Evolutionary conservation across 768 basidiomycete species (phyloP).

Genomic region (Rhodotorula graminis): DNA sequence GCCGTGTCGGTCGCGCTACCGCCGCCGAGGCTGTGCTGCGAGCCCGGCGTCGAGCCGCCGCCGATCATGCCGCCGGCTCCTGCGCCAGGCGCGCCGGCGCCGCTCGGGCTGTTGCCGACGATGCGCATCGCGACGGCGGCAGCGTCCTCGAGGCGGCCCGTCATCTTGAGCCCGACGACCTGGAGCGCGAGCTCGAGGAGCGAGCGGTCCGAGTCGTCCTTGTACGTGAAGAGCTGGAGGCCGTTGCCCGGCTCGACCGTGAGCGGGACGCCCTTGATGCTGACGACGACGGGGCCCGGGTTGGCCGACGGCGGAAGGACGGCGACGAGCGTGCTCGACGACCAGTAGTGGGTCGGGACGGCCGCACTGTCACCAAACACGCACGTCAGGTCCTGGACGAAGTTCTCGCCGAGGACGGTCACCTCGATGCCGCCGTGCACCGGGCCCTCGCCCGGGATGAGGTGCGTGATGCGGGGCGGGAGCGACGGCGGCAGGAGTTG

Average conservation of each 20-base stretch:
- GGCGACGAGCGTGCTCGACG: constrained; percentile 87
- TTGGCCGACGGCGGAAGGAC: constrained; percentile 73
- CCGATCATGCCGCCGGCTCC: neutral
- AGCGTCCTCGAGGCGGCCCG: constrained; percentile 87
- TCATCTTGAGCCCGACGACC: constrained; percentile 94
- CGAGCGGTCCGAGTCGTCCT: constrained; percentile 81
- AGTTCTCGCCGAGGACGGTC: constrained; percentile 85
- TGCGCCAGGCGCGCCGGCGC: neutral
- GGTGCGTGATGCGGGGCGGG: constrained; percentile 49
- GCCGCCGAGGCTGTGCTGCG: neutral
- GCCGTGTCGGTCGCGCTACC: constrained; percentile 22
- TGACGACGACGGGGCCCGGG: constrained; percentile 83
- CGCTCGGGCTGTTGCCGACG: constrained; percentile 54
- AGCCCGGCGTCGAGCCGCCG: too few relatives aligned
- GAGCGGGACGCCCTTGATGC: constrained; percentile 68
- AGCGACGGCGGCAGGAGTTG: constrained; percentile 6
- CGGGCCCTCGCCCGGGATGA: constrained; percentile 48
- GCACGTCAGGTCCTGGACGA: constrained; percentile 59
- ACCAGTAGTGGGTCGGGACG: constrained; percentile 82
- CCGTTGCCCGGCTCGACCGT: constrained; percentile 47
- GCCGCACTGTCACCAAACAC: constrained; percentile 79
- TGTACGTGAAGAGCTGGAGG: constrained; percentile 75
- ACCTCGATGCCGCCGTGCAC: constrained; percentile 72
- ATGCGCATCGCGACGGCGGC: constrained; percentile 90
- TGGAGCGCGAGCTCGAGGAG: constrained; percentile 95